phyloP scores from a whole-genome alignment of 2,329 filamentous ascomycete genomes.

The Beauveria asiatica region DNA sequence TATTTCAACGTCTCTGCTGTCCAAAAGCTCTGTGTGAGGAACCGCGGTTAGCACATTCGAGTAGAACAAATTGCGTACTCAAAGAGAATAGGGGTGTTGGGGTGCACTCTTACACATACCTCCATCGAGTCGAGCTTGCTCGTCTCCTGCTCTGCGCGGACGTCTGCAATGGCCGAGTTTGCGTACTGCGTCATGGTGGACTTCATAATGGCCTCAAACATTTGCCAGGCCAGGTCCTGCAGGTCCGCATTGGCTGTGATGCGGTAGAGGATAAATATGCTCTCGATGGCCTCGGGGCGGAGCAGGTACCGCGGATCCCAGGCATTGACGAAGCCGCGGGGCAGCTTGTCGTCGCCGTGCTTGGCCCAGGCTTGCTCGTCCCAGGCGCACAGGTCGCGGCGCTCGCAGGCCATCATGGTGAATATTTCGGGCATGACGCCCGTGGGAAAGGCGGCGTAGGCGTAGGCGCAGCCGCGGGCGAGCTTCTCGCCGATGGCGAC shows the following conservation, averaged over 20 bases:
- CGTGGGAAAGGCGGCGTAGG: conserved; percentile 46
- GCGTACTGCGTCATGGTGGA: conserved; percentile 54
- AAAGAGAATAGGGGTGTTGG: background rate
- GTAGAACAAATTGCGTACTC: background rate
- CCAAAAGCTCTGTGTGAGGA: conserved; percentile 52
- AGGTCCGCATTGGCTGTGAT: conserved; percentile 58
- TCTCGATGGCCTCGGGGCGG: conserved; percentile 72
- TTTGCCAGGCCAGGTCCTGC: conserved; percentile 63
- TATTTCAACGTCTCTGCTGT: conserved; percentile 61
- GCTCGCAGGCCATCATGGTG: conserved; percentile 17
- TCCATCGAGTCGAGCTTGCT: conserved; percentile 56
- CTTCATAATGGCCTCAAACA: conserved; percentile 58
- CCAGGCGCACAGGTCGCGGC: conserved; percentile 24
- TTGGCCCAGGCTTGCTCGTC: conserved; percentile 22
- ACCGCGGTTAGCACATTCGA: background rate
- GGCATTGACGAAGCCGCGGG: conserved; percentile 47
- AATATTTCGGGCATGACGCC: conserved; percentile 57
- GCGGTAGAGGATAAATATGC: conserved; percentile 69
- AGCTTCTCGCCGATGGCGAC: conserved; percentile 49
- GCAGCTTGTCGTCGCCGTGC: conserved; percentile 25
- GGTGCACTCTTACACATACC: conserved; percentile 10
- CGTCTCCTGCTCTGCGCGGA: conserved; percentile 48
- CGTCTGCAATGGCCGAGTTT: conserved; percentile 58
- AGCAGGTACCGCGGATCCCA: conserved; percentile 54
- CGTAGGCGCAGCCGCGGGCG: conserved; percentile 55